phyloP scores from a whole-genome alignment of 768 basidiomycete genomes.

The Hypholoma fasciculare region DNA sequence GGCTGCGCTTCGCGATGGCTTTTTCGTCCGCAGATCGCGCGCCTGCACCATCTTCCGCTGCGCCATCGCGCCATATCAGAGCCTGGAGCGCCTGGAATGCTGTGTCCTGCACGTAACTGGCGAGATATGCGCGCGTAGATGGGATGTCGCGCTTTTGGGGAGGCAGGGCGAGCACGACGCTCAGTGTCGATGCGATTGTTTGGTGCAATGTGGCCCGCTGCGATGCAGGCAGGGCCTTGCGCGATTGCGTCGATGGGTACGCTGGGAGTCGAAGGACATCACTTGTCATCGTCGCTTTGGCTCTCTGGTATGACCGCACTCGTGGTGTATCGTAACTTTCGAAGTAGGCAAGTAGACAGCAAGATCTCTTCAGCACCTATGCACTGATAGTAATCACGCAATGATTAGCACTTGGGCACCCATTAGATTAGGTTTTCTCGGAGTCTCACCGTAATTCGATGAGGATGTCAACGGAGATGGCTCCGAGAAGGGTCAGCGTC shows the following conservation, averaged over 20 bases:
- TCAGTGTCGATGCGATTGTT: slow-evolving; percentile 48
- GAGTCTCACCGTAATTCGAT: too few species aligned
- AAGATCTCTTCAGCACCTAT: too few species aligned
- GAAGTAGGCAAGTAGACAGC: too few species aligned
- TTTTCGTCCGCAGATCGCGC: slow-evolving; percentile 37
- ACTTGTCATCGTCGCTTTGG: slow-evolving; percentile 7
- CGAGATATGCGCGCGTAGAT: slow-evolving; percentile 48
- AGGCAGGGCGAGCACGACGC: slow-evolving; percentile 47
- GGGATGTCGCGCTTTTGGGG: slow-evolving; percentile 44
- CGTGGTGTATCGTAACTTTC: too few species aligned
- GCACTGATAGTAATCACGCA: too few species aligned
- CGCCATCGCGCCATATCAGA: slow-evolving; percentile 55
- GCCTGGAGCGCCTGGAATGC: slow-evolving; percentile 52
- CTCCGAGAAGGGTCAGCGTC: too few species aligned
- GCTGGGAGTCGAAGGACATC: slow-evolving; percentile 31
- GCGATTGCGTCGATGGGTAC: slow-evolving; percentile 53
- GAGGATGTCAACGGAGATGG: too few species aligned
- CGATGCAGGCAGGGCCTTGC: slow-evolving; percentile 50
- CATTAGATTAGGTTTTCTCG: too few species aligned
- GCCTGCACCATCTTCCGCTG: slow-evolving; percentile 10
- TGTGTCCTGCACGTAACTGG: slow-evolving; percentile 56
- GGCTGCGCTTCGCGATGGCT: slow-evolving; percentile 44
- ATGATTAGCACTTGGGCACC: too few species aligned
- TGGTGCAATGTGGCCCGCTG: slow-evolving; percentile 50
- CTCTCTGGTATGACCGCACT: too few species aligned